Conservation (phyloP, 2,329 filamentous ascomycete species). For the Fusarium sp. region DNA sequence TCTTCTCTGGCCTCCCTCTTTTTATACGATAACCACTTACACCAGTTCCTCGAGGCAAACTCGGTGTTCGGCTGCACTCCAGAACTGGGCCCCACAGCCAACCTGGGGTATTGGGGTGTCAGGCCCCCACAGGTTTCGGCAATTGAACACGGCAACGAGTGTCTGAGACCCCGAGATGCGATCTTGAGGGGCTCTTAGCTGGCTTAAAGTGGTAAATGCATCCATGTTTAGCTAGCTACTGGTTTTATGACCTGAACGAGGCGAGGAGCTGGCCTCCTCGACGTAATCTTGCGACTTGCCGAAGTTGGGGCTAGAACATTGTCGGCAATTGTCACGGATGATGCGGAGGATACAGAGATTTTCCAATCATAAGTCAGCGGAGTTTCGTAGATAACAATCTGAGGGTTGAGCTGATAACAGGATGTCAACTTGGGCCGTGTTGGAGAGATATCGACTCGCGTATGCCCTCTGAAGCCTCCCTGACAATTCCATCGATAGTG, state of each 20-base stretch:
- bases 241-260: fast-evolving
- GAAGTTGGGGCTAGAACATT: conserved; percentile 21
- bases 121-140: conserved; percentile 28
- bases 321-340: conserved; percentile 37
- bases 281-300: conserved; percentile 31
- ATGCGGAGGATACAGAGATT: neutral
- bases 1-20: neutral
- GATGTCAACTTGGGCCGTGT: neutral
- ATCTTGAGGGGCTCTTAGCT: fast-evolving
- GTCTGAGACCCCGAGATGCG: conserved; percentile 3
- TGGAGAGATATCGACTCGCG: neutral
- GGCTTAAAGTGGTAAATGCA: neutral
- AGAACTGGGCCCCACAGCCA: conserved; percentile 19
- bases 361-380: neutral
- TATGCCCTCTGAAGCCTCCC: neutral
- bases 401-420: neutral
- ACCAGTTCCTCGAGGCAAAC: conserved; percentile 11
- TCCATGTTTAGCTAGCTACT: neutral
- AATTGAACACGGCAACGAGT: conserved; percentile 28
- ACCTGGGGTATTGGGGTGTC: conserved; percentile 30
- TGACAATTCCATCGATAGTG: neutral
- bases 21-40: conserved; percentile 33
- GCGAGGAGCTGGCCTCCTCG: conserved; percentile 26
- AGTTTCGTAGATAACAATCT: neutral
- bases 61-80: conserved; percentile 26